Conservation (phyloP, 176 grass and related monocot species). For the Oryza rufipogon region DNA sequence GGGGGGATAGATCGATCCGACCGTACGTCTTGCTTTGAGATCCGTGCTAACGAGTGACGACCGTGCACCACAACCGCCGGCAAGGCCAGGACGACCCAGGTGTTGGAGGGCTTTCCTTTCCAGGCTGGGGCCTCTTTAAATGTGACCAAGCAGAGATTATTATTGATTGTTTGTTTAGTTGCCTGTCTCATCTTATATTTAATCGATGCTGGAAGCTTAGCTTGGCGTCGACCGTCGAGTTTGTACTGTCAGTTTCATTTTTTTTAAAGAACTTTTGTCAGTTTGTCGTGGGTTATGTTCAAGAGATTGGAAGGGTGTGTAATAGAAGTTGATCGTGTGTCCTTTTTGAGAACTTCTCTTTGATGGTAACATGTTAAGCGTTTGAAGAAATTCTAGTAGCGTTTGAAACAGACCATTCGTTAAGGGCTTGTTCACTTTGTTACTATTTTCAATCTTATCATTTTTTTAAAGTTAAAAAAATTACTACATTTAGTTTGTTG, state of each 20-base stretch:
- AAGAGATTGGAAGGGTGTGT: not conserved
- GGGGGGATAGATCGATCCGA: not conserved
- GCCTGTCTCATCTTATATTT: not conserved
- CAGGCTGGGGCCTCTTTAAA: constrained; percentile 22
- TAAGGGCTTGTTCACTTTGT: too few relatives aligned
- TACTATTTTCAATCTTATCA: too few relatives aligned
- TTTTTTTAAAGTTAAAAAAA: too few relatives aligned
- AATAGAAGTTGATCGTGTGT: not conserved
- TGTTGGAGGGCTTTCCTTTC: constrained; percentile 18
- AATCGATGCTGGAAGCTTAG: not conserved
- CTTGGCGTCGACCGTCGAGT: not conserved
- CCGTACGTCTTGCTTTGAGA: not conserved
- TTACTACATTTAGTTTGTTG: too few relatives aligned
- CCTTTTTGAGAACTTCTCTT: not conserved
- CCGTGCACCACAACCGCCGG: not conserved
- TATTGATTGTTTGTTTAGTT: constrained; percentile 4
- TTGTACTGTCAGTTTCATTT: not conserved
- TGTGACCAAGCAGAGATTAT: constrained; percentile 20
- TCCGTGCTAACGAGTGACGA: constrained; percentile 1
- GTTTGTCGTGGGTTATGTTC: not conserved
- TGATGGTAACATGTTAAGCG: not conserved
- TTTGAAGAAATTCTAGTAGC: too few relatives aligned
- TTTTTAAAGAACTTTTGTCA: not conserved
- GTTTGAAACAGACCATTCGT: too few relatives aligned
- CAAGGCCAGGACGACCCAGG: not conserved